Conservation (phyloP, 2,329 filamentous ascomycete genomes). For the Colletotrichum acutatum region DNA sequence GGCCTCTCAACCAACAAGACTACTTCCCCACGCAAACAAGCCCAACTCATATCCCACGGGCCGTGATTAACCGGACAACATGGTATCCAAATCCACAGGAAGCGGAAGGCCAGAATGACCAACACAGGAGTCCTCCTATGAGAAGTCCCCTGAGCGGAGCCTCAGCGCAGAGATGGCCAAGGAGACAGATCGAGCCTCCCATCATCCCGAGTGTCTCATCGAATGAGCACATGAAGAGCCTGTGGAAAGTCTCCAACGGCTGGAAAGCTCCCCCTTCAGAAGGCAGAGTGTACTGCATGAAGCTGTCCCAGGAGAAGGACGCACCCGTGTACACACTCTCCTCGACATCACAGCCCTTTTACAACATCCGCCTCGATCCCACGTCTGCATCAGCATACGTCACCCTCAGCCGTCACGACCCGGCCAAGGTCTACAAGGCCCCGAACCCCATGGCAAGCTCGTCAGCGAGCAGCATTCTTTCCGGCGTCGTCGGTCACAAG, state of each 20-base stretch:
- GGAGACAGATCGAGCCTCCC: slow-evolving; percentile 50
- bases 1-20: slow-evolving; percentile 74
- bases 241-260: slow-evolving; percentile 78
- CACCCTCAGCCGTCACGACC: slow-evolving; percentile 69
- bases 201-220: slow-evolving; percentile 62
- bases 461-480: slow-evolving; percentile 44
- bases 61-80: slow-evolving; percentile 73
- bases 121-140: slow-evolving; percentile 25
- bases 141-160: slow-evolving; percentile 18
- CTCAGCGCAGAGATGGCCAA: slow-evolving; percentile 41
- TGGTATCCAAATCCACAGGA: slow-evolving; percentile 58
- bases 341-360: slow-evolving; percentile 72
- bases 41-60: slow-evolving; percentile 71
- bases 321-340: slow-evolving; percentile 75
- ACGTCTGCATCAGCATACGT: slow-evolving; percentile 72
- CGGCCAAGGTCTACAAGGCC: slow-evolving; percentile 65
- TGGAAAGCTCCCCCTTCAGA: slow-evolving; percentile 72
- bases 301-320: slow-evolving; percentile 65
- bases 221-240: slow-evolving; percentile 70
- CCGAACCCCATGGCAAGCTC: slow-evolving; percentile 45
- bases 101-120: slow-evolving; percentile 37
- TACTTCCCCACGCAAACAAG: slow-evolving; percentile 77
- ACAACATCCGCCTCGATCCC: slow-evolving; percentile 72
- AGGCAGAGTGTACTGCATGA: slow-evolving; percentile 69
- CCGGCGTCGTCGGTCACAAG: slow-evolving; percentile 44